phyloP scores from a whole-genome alignment of 2,329 filamentous ascomycete species.

The Metarhizium rileyi region DNA sequence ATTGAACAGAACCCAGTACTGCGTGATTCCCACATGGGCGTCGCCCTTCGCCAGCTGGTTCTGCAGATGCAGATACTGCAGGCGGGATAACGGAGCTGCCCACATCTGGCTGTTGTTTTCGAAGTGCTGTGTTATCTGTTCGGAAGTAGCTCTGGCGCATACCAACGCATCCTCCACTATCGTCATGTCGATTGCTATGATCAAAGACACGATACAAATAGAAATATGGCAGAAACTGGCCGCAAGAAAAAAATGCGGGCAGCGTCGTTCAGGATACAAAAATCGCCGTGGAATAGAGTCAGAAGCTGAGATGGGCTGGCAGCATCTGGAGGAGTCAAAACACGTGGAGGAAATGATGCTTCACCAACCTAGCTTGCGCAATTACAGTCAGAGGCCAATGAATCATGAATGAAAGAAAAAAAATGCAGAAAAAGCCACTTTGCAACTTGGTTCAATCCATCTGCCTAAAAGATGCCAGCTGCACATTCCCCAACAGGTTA shows the following conservation, averaged over 20 bases:
- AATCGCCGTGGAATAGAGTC: background rate
- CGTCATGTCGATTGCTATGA: background rate
- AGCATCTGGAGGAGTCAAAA: background rate
- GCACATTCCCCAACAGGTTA: too few relatives aligned
- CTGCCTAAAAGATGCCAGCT: too few relatives aligned
- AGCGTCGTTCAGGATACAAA: background rate
- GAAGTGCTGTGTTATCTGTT: conserved; percentile 11
- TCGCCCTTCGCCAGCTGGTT: conserved; percentile 6
- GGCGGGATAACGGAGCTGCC: conserved; percentile 10
- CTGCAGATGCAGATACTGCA: conserved; percentile 11
- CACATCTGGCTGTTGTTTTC: conserved; percentile 11
- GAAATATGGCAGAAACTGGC: background rate
- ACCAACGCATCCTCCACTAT: conserved; percentile 5
- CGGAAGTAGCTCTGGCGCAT: conserved; percentile 9
- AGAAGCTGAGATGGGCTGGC: background rate
- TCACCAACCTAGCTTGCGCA: background rate
- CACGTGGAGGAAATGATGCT: background rate
- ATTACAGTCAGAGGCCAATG: background rate
- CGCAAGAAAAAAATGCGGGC: background rate
- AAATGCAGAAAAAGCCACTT: too few relatives aligned
- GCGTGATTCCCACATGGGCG: conserved; percentile 1
- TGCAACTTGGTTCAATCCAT: too few relatives aligned
- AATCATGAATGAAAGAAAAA: too few relatives aligned
- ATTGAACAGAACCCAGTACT: conserved; percentile 22
- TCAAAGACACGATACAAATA: background rate